Evolutionary conservation across 2,329 filamentous ascomycete genomes (phyloP), one percentile per base, ranked within the genome.

Genomic region (Fusarium chaquense): DNA sequence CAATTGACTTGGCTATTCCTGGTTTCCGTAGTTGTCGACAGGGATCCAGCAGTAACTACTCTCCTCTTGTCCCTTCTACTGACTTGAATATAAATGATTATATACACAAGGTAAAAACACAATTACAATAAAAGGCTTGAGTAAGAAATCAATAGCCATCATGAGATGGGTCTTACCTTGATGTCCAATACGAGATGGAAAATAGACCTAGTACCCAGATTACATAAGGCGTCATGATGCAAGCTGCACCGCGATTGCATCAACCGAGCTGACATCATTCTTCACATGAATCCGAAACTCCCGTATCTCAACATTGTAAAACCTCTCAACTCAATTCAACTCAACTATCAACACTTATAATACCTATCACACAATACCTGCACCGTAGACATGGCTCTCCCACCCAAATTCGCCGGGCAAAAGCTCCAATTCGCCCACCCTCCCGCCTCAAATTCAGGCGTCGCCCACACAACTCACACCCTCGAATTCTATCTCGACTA

Each of bases 401-500:
- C 91, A 71, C 92, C 92, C 72, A 93, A 91, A 77, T 93, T 93
- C 82, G 90, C 89, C 18, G 92, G 88, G 67, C 90, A 92, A 76
- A 91, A 88, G 78, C 85, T 93, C 51, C 76, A 80, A 70, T 85
- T 88, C 77, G 79, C 78, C 54, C 59, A 79, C 15, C 72, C 79
- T 18, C 69, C 81, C 35, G 59, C 78, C 32, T 62, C 79, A 4
- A 64, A 79, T 13, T 75, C 79, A n/a, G 73, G 77, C 18, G 76
- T 82, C 18, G 77, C 82, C 10, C 80, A 82, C 40, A 81, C 85
- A 8, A 78, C 84, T 18, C 88, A 90, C 81, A 90, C 87, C 0
- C 78, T 90, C 51, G 89, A 91, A 78, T 67, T 91, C 53, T 90
- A 92, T 80, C 89, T 97, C 72, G 94, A 98, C 84, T 98, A 97